A percentile compares a stretch with the other conserved stretches of the same genome.
Conservation (phyloP, 164 flowering plant genomes). For the Nymphaea thermarum region DNA sequence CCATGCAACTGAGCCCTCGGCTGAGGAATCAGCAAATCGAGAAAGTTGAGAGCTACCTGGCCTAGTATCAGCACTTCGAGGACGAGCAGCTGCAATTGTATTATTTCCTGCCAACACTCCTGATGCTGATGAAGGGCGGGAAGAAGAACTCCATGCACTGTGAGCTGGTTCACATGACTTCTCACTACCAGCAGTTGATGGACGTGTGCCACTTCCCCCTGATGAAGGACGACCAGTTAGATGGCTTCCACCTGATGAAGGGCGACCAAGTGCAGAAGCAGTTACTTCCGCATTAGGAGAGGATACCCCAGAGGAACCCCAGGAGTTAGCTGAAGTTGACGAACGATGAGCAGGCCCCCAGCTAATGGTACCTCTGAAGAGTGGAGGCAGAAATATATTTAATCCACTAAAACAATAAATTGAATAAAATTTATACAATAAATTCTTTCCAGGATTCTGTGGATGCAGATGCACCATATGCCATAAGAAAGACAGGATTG, state of each 20-base stretch:
- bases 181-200: conserved; percentile 93
- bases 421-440: background rate
- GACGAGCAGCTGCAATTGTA: conserved; percentile 54
- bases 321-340: conserved; percentile 45
- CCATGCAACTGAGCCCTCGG: conserved; percentile 64
- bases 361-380: conserved; percentile 74
- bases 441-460: background rate
- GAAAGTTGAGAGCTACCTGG: conserved; percentile 93
- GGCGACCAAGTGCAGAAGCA: conserved; percentile 46
- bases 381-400: too few species aligned
- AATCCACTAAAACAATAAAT: too few species aligned
- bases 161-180: conserved; percentile 45
- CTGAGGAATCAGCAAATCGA: conserved; percentile 70
- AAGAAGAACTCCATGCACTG: conserved; percentile 67
- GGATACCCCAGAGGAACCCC: conserved; percentile 63
- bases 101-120: conserved; percentile 61
- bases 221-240: conserved; percentile 85
- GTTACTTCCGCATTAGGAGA: conserved; percentile 49
- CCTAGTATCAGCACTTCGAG: conserved; percentile 91
- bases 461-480: too few species aligned
- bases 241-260: background rate
- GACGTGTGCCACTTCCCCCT: conserved; percentile 81
- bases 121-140: conserved; percentile 93
- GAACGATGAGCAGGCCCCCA: conserved; percentile 84
- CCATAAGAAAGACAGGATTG: too few species aligned